These are phyloP conservation scores for Pholiota conissans DNA, from an alignment of 768 basidiomycete species.

Conservation along the genomic window DNA sequence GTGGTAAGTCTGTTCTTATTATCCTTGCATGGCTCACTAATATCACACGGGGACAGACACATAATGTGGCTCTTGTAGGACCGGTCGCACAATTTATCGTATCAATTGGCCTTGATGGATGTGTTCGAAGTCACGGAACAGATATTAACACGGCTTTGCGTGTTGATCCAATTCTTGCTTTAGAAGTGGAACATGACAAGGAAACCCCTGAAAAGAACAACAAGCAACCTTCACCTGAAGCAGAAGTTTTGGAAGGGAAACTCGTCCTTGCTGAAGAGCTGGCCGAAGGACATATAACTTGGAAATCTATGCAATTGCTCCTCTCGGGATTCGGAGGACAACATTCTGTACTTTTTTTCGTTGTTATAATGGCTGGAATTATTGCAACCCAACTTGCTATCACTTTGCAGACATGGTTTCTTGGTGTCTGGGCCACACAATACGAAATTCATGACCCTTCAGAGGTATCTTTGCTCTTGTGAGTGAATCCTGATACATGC, in stretches of 20 bases:
- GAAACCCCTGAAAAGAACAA: constrained; percentile 13
- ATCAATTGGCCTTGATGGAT: constrained; percentile 51
- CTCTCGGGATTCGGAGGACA: constrained; percentile 35
- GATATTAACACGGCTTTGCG: constrained; percentile 36
- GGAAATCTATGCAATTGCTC: constrained; percentile 33
- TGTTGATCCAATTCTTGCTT: constrained; percentile 34
- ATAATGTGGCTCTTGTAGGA: constrained; percentile 47
- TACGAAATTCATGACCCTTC: constrained; percentile 33
- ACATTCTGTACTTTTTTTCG: constrained; percentile 32
- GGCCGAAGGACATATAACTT: constrained; percentile 30
- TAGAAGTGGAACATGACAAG: constrained; percentile 29
- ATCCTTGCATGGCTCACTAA: not conserved
- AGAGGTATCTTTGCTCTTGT: constrained; percentile 35
- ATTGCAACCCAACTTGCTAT: constrained; percentile 19
- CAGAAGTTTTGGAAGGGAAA: constrained; percentile 41
- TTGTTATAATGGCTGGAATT: constrained; percentile 21
- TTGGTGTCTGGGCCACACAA: constrained; percentile 45
- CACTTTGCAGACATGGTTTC: constrained; percentile 37
- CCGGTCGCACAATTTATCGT: constrained; percentile 57
- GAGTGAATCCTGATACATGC: constrained; percentile 21
- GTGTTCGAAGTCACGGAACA: constrained; percentile 39
- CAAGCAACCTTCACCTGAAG: constrained; percentile 17
- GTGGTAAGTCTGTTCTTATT: constrained; percentile 46
- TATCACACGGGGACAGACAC: constrained; percentile 26
- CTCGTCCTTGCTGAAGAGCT: constrained; percentile 64